Evolutionary conservation across 306 rosid genomes (phyloP), one percentile per base, ranked within the genome.

Genomic region (Vigna unguiculata): DNA sequence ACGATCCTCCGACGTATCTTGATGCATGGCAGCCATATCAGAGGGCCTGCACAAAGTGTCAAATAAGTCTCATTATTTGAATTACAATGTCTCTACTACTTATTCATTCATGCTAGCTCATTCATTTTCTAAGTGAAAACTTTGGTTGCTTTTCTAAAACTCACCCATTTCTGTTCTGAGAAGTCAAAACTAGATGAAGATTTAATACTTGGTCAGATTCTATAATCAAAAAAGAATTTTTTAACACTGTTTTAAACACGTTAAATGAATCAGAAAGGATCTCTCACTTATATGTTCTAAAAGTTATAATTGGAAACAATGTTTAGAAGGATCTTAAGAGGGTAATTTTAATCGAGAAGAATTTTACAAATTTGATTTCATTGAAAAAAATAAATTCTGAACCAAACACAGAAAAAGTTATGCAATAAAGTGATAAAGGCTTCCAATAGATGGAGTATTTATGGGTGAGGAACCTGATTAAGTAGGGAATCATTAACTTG

Each of bases 1-100:
- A 21, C 72, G 88, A 69, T 86, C 84, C 24, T 87, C 88, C 40
- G 93, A 86, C 67, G 90, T 87, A 74, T 91, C 97, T 86, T 91
- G 93, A 78, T 91, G 93, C 92, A 91, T 91, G 9, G 92, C 84
- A 69, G 88, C 93, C 87, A 89, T 86, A 76, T 89, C 92, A 48
- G 84, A 87, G 14, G 88, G 72, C 65, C 97, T 91, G 71, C 22
- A 62, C 16, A 3, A 62, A 36, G 7, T n/a, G 14, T 9, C 14
- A 61, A 59, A 6, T 59, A 0, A 15, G 13, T 25, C 40, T 6
- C 20, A 25, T 7, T 13, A 24, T 24, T 13, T 57, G 2, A 9
- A 54, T 53, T 20, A 53, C 59, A 19, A 3, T 41, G 3, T 40
- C 45, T 40, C 13, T 8, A 54, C 12, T 54, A 4, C 11, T 11